Conservation (phyloP, 75 land plant genomes). For the Sequoia sempervirens region DNA sequence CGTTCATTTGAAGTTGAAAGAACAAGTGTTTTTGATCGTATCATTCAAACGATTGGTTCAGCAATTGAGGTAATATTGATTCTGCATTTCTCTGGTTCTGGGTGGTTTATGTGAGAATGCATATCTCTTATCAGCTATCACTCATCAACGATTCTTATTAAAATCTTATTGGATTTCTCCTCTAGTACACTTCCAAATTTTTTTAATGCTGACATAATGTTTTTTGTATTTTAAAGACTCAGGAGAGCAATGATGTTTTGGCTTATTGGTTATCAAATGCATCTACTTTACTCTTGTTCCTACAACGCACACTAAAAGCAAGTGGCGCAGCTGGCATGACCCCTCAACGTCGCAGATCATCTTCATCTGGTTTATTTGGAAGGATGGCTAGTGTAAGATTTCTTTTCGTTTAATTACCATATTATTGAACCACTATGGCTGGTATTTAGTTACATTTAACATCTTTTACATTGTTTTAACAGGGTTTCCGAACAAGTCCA, state of each 20-base stretch:
- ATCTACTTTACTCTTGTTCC: slow-evolving; percentile 63
- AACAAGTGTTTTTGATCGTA: slow-evolving; percentile 78
- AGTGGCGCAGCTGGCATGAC: slow-evolving; percentile 75
- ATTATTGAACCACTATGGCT: background rate
- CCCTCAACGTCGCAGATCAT: slow-evolving; percentile 66
- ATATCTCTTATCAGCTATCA: background rate
- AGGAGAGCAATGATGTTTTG: slow-evolving; percentile 62
- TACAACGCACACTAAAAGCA: slow-evolving; percentile 72
- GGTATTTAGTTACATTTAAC: background rate
- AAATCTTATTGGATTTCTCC: background rate
- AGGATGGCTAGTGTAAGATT: slow-evolving; percentile 71
- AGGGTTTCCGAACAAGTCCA: slow-evolving; percentile 84
- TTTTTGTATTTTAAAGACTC: slow-evolving; percentile 26
- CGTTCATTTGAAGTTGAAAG: slow-evolving; percentile 94
- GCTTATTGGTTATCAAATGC: slow-evolving; percentile 75
- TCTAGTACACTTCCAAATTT: background rate
- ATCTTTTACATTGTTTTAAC: slow-evolving; percentile 4
- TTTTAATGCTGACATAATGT: background rate
- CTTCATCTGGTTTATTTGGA: slow-evolving; percentile 72
- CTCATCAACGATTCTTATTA: background rate
- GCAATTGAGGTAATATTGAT: slow-evolving; percentile 63
- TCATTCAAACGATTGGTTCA: slow-evolving; percentile 78
- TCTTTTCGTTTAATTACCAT: background rate
- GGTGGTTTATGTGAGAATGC: background rate
- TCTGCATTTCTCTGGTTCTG: background rate